These are phyloP conservation scores for Serendipita sp. DNA, from an alignment of 768 basidiomycete species.

Conservation along the genomic window DNA sequence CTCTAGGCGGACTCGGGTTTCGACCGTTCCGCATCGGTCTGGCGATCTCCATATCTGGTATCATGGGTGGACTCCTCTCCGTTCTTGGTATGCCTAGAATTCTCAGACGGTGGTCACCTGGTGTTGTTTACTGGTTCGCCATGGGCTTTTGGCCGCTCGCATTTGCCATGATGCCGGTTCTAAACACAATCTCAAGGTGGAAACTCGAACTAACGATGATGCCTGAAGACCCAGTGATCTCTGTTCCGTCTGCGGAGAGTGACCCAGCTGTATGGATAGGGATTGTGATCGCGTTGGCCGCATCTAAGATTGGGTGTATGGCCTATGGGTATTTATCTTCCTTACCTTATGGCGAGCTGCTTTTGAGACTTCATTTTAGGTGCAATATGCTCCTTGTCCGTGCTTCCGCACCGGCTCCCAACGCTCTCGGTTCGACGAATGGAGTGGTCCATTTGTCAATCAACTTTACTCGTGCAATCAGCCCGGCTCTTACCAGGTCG, in stretches of 20 bases:
- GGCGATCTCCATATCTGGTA: slow-evolving; percentile 37
- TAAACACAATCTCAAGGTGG: slow-evolving; percentile 33
- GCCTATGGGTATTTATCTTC: slow-evolving; percentile 30
- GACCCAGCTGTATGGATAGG: slow-evolving; percentile 4
- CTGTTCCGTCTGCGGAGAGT: background rate
- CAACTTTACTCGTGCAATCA: slow-evolving; percentile 37
- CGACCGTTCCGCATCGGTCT: slow-evolving; percentile 44
- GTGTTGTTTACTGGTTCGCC: slow-evolving; percentile 37
- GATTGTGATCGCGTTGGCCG: slow-evolving; percentile 7
- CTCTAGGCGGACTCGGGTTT: slow-evolving; percentile 36
- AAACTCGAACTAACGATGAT: slow-evolving; percentile 21
- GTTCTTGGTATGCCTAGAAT: slow-evolving; percentile 38
- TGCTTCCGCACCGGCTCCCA: slow-evolving; percentile 33
- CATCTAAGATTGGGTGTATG: slow-evolving; percentile 30
- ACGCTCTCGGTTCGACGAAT: slow-evolving; percentile 43
- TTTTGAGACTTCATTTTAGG: slow-evolving; percentile 21
- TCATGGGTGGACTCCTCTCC: slow-evolving; percentile 35
- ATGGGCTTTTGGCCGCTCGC: slow-evolving; percentile 40
- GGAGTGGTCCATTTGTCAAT: slow-evolving; percentile 35
- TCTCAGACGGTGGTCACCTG: slow-evolving; percentile 33
- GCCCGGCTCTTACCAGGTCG: slow-evolving; percentile 46
- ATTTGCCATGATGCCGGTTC: slow-evolving; percentile 33
- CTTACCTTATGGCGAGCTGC: slow-evolving; percentile 21
- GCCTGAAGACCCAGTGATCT: slow-evolving; percentile 11
- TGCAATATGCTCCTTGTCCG: slow-evolving; percentile 47